Base-by-base conservation (phyloP, 371 early-diverging fungal genomes). In the Circinella minor region DNA sequence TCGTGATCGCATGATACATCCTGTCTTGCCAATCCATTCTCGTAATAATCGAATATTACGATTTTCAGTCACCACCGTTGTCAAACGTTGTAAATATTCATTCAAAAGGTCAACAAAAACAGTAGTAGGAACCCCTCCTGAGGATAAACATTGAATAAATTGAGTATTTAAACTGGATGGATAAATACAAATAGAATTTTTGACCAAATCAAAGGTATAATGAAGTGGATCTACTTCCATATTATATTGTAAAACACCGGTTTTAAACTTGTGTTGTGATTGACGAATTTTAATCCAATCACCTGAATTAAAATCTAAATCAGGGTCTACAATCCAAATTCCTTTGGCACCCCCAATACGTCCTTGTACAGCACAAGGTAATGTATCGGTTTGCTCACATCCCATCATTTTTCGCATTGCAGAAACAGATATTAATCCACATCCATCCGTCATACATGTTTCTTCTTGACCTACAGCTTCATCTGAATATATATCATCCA, bases 321-420 rank as follows among this genome's bases (percentile, higher is more conserved):
- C 68, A 8, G 80, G 84, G 9, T 76, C 63, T 0, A 85, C 66
- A 10, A 80, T 75, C 86, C 86, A 85, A 14, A 85, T 63, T 6
- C 86, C 86, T 60, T 85, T 85, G 5, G 86, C 79, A 36, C 84
- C 84, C 13, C 79, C 86, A 66, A 85, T 85, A 67, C 86, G 81
- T 0, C 82, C 86, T 62, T 85, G 86, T 10, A 85, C 72, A 27
- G 82, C 84, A 63, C 80, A 80, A 3, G 86, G 86, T 3, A 83
- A 61, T 55, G 76, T 74, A 36, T 80, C 77, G 6, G 66, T 61
- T 15, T 70, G 71, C 49, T 82, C 74, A 37, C 73, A 71, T 3
- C 77, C 76, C 73, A 83, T 78, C 13, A 85, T 73, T 55, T 72
- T 62, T 36, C 74, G 74, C 86, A 85, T 85, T 0, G 84, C 86